phyloP scores from a whole-genome alignment of 1,139 yeast species.

The Scheffersomyces stambukii region DNA sequence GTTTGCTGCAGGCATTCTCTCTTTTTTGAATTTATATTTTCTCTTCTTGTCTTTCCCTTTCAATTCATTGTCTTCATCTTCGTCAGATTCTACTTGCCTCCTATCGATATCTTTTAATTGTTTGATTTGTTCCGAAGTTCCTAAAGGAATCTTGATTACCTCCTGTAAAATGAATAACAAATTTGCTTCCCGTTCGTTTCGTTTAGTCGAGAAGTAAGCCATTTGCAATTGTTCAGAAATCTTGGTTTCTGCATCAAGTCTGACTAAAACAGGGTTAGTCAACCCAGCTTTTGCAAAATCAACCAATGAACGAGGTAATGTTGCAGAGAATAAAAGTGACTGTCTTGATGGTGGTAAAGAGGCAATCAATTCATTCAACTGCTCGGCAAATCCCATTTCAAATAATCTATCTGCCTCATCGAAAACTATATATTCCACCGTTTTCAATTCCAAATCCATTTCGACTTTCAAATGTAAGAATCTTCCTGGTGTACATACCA shows the following conservation, averaged over 20 bases:
- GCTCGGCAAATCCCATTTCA: slow-evolving; percentile 96
- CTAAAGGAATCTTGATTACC: slow-evolving; percentile 80
- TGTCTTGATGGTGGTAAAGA: slow-evolving; percentile 81
- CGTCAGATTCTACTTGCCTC: slow-evolving; percentile 43
- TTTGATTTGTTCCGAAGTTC: slow-evolving; percentile 59
- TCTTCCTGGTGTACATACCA: slow-evolving; percentile 97
- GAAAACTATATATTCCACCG: slow-evolving; percentile 86
- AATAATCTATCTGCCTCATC: slow-evolving; percentile 98
- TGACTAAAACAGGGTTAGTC: slow-evolving; percentile 83
- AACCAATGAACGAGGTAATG: slow-evolving; percentile 85
- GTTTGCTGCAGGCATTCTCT: slow-evolving; percentile 70
- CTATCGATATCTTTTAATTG: slow-evolving; percentile 47
- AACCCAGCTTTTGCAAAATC: slow-evolving; percentile 98
- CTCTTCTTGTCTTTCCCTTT: slow-evolving; percentile 27
- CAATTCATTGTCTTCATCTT: slow-evolving; percentile 39
- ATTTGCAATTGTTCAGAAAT: slow-evolving; percentile 87
- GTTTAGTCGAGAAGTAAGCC: slow-evolving; percentile 80
- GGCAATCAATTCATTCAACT: slow-evolving; percentile 82
- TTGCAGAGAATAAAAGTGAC: slow-evolving; percentile 88
- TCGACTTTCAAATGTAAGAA: slow-evolving; percentile 93
- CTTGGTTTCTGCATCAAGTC: slow-evolving; percentile 89
- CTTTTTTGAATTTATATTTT: slow-evolving; percentile 43
- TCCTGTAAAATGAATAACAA: slow-evolving; percentile 71
- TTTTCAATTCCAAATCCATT: slow-evolving; percentile 80
- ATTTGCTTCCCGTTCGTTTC: slow-evolving; percentile 87